A percentile compares a stretch with the other conserved stretches of the same genome.
phyloP scores from a whole-genome alignment of 2,329 filamentous ascomycete species.

The Herpomyces periplanetae region DNA sequence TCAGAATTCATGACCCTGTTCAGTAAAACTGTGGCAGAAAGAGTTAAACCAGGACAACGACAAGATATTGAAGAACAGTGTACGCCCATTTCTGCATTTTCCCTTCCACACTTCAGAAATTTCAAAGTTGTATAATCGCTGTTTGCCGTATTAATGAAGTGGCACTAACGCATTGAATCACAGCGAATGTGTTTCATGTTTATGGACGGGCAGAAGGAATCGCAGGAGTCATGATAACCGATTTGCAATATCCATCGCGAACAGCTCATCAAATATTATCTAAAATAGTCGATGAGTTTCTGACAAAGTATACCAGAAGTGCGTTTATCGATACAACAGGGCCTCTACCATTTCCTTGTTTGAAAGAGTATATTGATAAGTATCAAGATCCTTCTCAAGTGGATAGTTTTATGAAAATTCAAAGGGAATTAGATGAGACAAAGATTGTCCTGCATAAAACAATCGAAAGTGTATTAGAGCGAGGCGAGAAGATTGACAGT shows the following conservation, averaged over 20 bases:
- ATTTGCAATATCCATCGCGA: slow-evolving; percentile 17
- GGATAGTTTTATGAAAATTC: slow-evolving; percentile 76
- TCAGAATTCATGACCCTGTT: slow-evolving; percentile 45
- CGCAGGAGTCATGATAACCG: slow-evolving; percentile 11
- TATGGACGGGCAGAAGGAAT: slow-evolving; percentile 11
- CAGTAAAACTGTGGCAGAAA: slow-evolving; percentile 49
- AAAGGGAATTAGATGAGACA: slow-evolving; percentile 82
- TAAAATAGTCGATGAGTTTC: slow-evolving; percentile 60
- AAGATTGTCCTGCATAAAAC: slow-evolving; percentile 94
- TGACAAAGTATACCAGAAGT: slow-evolving; percentile 28
- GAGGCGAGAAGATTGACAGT: slow-evolving; percentile 84
- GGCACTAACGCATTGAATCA: not conserved
- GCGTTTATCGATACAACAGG: slow-evolving; percentile 16
- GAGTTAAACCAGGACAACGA: slow-evolving; percentile 37
- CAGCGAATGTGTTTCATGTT: slow-evolving; percentile 19
- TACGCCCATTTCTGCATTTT: slow-evolving; percentile 6
- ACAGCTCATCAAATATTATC: slow-evolving; percentile 55
- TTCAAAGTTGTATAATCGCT: too few species aligned
- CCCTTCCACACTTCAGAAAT: too few species aligned
- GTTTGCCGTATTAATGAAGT: too few species aligned
- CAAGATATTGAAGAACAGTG: slow-evolving; percentile 54
- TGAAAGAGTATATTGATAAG: slow-evolving; percentile 35
- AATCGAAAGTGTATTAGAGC: slow-evolving; percentile 49
- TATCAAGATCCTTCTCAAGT: slow-evolving; percentile 65
- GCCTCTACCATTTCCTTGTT: slow-evolving; percentile 25